Evolutionary conservation across 2,329 filamentous ascomycete species (phyloP).

Genomic region (Ophiocordyceps camponoti-leonardi): DNA sequence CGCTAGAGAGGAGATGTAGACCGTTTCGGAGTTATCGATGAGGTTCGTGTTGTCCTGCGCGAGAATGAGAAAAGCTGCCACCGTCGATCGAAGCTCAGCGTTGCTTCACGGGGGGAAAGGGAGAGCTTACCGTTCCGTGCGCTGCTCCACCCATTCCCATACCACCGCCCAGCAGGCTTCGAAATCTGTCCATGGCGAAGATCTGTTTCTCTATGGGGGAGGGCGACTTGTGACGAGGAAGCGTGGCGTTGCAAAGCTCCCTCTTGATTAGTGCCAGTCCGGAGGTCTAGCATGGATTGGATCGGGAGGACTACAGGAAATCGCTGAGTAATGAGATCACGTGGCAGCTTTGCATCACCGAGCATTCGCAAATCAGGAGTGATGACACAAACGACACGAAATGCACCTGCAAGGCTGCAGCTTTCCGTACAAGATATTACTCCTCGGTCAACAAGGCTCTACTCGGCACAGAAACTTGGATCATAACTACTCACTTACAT

Average conservation of each 20-base stretch:
- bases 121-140: slow-evolving; percentile 19
- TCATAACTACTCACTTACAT: no score
- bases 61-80: no score
- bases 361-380: no score
- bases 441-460: no score
- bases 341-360: not conserved
- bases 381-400: no score
- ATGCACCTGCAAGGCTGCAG: no score
- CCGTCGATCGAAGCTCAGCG: not conserved
- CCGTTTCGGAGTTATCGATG: slow-evolving; percentile 97
- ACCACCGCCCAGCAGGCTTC: slow-evolving; percentile 65
- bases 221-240: not conserved
- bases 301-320: not conserved
- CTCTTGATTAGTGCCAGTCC: slow-evolving; percentile 1
- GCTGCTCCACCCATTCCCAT: slow-evolving; percentile 42
- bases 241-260: not conserved
- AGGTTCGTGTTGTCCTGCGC: slow-evolving; percentile 73
- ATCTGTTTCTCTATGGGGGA: not conserved
- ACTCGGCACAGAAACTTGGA: no score
- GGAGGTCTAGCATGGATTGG: not conserved
- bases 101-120: not conserved
- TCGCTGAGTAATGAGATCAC: slow-evolving; percentile 7
- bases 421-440: no score
- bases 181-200: slow-evolving; percentile 67
- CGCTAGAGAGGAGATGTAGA: slow-evolving; percentile 95